Conservation (phyloP, 306 rosid species). For the Prosopis cineraria region DNA sequence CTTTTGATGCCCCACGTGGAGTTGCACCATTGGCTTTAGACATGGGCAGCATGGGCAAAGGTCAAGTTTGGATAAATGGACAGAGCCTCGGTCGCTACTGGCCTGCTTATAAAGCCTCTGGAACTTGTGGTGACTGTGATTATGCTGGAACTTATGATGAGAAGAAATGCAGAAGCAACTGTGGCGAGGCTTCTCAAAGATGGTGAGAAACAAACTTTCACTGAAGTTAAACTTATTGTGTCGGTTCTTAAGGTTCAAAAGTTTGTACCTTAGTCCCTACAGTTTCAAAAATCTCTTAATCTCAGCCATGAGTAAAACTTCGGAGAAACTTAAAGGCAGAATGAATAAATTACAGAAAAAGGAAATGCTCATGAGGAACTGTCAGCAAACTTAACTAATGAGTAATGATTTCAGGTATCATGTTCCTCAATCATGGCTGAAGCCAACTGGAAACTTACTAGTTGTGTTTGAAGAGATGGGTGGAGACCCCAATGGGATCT, state of each 20-base stretch:
- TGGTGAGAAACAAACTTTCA: slow-evolving; percentile 57
- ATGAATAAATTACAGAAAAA: no score
- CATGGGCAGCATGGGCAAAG: slow-evolving; percentile 95
- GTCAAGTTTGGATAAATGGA: slow-evolving; percentile 91
- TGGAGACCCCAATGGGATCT: slow-evolving; percentile 86
- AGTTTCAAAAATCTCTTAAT: background rate
- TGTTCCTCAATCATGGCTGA: slow-evolving; percentile 93
- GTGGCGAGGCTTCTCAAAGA: slow-evolving; percentile 96
- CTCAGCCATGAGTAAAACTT: background rate
- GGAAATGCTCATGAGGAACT: background rate
- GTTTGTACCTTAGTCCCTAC: background rate
- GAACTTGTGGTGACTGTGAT: slow-evolving; percentile 62
- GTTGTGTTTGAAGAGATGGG: slow-evolving; percentile 94
- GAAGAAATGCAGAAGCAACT: slow-evolving; percentile 80
- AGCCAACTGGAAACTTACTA: slow-evolving; percentile 83
- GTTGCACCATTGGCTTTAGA: slow-evolving; percentile 85
- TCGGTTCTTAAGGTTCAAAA: background rate
- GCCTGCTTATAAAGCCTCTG: slow-evolving; percentile 72
- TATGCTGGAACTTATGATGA: slow-evolving; percentile 83
- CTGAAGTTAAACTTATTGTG: background rate
- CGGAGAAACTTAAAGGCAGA: background rate
- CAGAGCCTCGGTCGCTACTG: slow-evolving; percentile 91
- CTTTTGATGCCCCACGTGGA: slow-evolving; percentile 72
- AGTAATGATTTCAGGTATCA: slow-evolving; percentile 78
- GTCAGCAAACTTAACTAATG: slow-evolving; percentile 30